Evolutionary conservation across 495 filamentous ascomycete genomes (phyloP).

Genomic region (Trichocladium uniseriatum): DNA sequence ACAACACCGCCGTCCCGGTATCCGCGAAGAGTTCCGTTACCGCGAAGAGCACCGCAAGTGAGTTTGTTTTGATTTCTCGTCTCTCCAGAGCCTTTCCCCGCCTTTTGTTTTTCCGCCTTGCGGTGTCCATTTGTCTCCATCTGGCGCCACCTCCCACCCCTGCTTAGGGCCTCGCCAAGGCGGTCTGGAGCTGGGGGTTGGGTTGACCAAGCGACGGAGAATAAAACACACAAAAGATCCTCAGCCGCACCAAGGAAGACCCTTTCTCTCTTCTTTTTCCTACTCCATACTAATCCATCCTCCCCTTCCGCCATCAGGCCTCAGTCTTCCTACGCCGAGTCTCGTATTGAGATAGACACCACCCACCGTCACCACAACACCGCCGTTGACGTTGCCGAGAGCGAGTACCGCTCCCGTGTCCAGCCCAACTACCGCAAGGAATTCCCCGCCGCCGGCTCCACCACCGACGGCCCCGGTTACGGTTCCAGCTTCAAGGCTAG

Average conservation of each 20-base stretch:
- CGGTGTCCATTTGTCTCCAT: slow-evolving; percentile 2
- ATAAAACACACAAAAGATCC: neutral
- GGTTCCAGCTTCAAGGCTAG: slow-evolving; percentile 22
- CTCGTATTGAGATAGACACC: slow-evolving; percentile 53
- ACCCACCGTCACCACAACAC: slow-evolving; percentile 43
- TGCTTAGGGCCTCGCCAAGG: slow-evolving; percentile 8
- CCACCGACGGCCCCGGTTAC: slow-evolving; percentile 35
- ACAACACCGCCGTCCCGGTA: slow-evolving; percentile 53
- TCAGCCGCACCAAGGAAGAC: neutral
- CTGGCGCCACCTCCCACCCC: neutral
- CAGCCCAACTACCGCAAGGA: slow-evolving; percentile 60
- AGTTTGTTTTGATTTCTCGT: slow-evolving; percentile 21
- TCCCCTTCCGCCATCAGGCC: slow-evolving; percentile 35
- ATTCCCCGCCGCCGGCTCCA: slow-evolving; percentile 40
- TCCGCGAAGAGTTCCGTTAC: slow-evolving; percentile 38
- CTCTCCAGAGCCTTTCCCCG: neutral
- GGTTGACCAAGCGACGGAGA: slow-evolving; percentile 26
- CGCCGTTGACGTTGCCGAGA: slow-evolving; percentile 72
- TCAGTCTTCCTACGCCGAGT: slow-evolving; percentile 49
- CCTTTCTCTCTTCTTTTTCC: neutral
- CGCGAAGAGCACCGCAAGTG: slow-evolving; percentile 44
- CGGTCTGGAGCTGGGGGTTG: slow-evolving; percentile 7
- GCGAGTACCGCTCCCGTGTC: slow-evolving; percentile 72
- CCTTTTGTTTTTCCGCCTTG: neutral
- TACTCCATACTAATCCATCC: slow-evolving; percentile 15